A percentile compares a stretch with the other conserved stretches of the same genome.
Conservation (phyloP, 2,329 filamentous ascomycete genomes). For the Cercospora sp. region DNA sequence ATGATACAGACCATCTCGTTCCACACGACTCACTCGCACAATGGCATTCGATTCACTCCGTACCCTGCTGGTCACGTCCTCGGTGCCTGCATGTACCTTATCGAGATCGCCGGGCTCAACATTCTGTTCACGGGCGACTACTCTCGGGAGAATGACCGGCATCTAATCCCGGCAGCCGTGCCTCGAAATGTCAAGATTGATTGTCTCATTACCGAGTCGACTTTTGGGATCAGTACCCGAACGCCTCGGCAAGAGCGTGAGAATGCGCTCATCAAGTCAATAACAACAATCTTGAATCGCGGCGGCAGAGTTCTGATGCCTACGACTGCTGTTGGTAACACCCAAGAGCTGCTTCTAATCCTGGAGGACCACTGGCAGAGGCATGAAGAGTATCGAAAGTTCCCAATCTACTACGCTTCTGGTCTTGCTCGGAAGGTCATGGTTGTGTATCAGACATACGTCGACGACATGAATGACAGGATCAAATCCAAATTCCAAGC, state of each 20-base stretch:
- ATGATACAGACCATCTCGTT: conserved; percentile 98
- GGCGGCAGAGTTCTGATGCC: conserved; percentile 92
- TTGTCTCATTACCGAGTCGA: conserved; percentile 95
- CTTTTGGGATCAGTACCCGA: conserved; percentile 92
- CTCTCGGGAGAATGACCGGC: conserved; percentile 89
- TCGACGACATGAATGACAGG: conserved; percentile 98
- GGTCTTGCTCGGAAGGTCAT: conserved; percentile 95
- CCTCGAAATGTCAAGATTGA: conserved; percentile 89
- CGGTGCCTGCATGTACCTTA: conserved; percentile 95
- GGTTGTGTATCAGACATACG: conserved; percentile 98
- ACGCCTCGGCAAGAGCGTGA: conserved; percentile 88
- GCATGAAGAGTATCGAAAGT: conserved; percentile 82
- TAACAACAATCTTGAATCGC: conserved; percentile 85
- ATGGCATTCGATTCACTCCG: conserved; percentile 92
- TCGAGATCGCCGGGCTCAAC: conserved; percentile 94
- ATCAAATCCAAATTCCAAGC: conserved; percentile 86
- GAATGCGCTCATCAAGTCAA: conserved; percentile 90
- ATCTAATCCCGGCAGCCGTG: conserved; percentile 90
- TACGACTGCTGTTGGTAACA: conserved; percentile 89
- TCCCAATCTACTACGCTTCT: conserved; percentile 96
- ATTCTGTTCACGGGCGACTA: conserved; percentile 98
- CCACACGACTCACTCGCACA: conserved; percentile 95
- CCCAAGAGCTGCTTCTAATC: conserved; percentile 90
- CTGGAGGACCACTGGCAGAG: conserved; percentile 96
- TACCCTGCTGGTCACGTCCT: conserved; percentile 98